phyloP scores from a whole-genome alignment of 78 protist genomes.

The Tieghemostelium lacteum region DNA sequence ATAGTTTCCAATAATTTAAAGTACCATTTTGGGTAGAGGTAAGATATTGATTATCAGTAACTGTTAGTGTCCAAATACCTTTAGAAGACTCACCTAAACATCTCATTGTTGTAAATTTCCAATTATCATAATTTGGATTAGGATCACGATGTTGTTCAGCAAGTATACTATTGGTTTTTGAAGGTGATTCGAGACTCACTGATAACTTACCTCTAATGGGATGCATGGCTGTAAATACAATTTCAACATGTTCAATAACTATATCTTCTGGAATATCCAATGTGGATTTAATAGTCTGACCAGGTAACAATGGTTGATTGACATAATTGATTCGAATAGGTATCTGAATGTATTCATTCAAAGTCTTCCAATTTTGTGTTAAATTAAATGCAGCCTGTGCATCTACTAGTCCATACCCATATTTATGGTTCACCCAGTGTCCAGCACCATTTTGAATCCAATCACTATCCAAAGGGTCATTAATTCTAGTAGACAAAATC shows the following conservation, averaged over 20 bases:
- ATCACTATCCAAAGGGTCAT: neutral
- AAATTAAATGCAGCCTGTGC: neutral
- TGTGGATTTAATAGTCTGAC: neutral
- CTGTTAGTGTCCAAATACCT: neutral
- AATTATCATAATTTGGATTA: neutral
- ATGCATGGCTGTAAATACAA: neutral
- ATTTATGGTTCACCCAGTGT: slow-evolving; percentile 7
- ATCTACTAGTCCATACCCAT: slow-evolving; percentile 43
- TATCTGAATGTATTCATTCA: too few relatives aligned
- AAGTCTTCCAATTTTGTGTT: neutral
- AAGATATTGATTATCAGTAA: too few relatives aligned
- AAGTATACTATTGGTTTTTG: neutral
- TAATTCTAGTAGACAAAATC: neutral
- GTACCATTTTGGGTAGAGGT: too few relatives aligned
- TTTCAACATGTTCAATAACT: neutral
- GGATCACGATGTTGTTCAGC: neutral
- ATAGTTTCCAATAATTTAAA: too few relatives aligned
- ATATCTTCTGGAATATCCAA: too few relatives aligned
- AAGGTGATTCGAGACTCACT: neutral
- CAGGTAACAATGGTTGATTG: neutral
- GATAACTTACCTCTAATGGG: neutral
- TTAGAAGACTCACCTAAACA: neutral
- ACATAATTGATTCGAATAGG: too few relatives aligned
- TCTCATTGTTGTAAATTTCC: neutral
- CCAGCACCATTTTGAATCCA: slow-evolving; percentile 58